Conservation (phyloP, 176 grass and related monocot genomes). For the Oryza punctata region DNA sequence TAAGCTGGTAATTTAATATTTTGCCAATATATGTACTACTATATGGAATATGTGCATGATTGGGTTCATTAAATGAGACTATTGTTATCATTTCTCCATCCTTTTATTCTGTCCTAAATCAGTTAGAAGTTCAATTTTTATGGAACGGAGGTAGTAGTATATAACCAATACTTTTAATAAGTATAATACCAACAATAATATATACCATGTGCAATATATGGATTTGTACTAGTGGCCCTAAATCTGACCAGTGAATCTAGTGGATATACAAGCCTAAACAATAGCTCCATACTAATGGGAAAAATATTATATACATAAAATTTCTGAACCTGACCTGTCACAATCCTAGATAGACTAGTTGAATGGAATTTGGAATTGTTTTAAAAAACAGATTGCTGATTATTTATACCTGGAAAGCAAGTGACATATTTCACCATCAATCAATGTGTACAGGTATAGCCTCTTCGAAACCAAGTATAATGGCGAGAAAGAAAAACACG, state of each 20-base stretch:
- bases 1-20: neutral
- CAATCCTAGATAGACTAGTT: neutral
- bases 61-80: no score
- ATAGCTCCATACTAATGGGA: neutral
- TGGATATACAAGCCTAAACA: neutral
- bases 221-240: neutral
- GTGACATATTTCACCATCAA: slow-evolving; percentile 1
- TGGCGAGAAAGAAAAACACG: slow-evolving; percentile 4
- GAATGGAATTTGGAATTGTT: neutral
- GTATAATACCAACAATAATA: no score
- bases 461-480: slow-evolving; percentile 14
- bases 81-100: no score
- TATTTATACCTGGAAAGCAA: neutral
- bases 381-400: neutral
- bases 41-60: no score
- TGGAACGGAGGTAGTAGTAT: no score
- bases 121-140: no score
- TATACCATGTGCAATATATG: neutral
- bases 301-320: neutral
- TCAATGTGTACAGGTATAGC: slow-evolving; percentile 45
- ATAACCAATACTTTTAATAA: no score
- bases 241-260: neutral
- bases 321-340: neutral
- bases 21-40: no score
- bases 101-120: no score